These are phyloP conservation scores for Melampsora americana DNA, from an alignment of 1,284 basidiomycete genomes.

Conservation along the genomic window DNA sequence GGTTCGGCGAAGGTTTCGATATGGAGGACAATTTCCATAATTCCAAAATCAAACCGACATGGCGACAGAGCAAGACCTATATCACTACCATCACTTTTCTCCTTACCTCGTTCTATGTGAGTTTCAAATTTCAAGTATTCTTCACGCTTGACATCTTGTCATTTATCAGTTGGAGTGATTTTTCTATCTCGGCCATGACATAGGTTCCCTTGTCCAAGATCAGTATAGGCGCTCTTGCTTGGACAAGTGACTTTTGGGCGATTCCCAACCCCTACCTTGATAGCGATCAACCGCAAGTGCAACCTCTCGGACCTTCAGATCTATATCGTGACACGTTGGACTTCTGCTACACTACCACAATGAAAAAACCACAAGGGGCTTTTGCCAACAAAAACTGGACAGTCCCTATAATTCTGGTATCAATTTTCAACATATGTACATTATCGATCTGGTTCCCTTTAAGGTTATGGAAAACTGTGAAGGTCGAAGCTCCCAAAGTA, in stretches of 20 bases:
- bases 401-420: constrained; percentile 63
- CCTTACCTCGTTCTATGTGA: constrained; percentile 45
- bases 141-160: background rate
- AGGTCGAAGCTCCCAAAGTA: constrained; percentile 63
- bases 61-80: constrained; percentile 45
- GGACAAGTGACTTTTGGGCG: constrained; percentile 51
- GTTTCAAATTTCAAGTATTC: background rate
- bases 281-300: constrained; percentile 58
- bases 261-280: constrained; percentile 64
- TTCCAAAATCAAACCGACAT: constrained; percentile 16
- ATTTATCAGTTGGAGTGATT: background rate
- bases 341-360: constrained; percentile 71
- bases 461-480: constrained; percentile 62
- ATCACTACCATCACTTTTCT: constrained; percentile 48
- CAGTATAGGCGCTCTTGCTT: constrained; percentile 50
- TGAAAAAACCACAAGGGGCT: constrained; percentile 59
- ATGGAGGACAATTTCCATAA: constrained; percentile 8
- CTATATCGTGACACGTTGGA: constrained; percentile 66
- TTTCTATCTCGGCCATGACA: background rate
- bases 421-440: constrained; percentile 60
- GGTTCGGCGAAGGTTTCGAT: constrained; percentile 29
- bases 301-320: constrained; percentile 61
- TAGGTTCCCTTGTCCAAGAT: constrained; percentile 52
- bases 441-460: constrained; percentile 73
- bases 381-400: constrained; percentile 67